phyloP scores from a whole-genome alignment of 225 moss, liverwort and hornwort species.

The Physcomitrellopsis africana region DNA sequence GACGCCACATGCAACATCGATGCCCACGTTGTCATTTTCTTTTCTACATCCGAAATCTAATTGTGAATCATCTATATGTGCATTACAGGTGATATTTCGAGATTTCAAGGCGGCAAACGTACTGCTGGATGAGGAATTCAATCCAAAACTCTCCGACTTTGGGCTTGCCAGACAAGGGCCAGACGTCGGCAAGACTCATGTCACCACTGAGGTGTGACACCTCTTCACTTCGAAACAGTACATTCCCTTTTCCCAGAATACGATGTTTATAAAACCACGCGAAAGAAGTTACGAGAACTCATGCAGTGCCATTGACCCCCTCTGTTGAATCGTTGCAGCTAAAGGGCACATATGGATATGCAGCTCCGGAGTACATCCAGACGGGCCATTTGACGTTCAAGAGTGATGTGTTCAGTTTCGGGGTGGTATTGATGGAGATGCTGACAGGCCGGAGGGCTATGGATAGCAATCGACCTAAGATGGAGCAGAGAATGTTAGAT shows the following conservation, averaged over 20 bases:
- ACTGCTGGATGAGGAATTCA: constrained; percentile 64
- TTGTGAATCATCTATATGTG: neutral
- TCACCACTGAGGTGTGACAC: constrained; percentile 40
- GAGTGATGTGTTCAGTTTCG: constrained; percentile 80
- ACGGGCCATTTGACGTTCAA: constrained; percentile 64
- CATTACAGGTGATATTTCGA: constrained; percentile 54
- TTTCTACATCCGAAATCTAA: neutral
- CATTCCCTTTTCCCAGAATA: neutral
- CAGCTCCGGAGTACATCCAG: constrained; percentile 68
- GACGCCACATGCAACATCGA: neutral
- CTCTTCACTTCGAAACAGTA: neutral
- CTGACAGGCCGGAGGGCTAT: constrained; percentile 65
- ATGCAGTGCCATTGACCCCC: neutral
- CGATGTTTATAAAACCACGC: neutral
- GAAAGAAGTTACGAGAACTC: too few species aligned
- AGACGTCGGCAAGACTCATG: constrained; percentile 47
- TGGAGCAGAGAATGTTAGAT: constrained; percentile 47
- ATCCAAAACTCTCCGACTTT: constrained; percentile 75
- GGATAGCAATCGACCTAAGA: constrained; percentile 45
- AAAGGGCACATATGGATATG: constrained; percentile 62
- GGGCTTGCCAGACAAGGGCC: constrained; percentile 68
- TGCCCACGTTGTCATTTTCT: neutral
- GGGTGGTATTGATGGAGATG: constrained; percentile 72
- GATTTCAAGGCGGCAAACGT: constrained; percentile 72
- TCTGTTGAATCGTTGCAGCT: constrained; percentile 30